Conservation (phyloP, 2,329 filamentous ascomycete genomes). For the Trichoderma oligosporum region DNA sequence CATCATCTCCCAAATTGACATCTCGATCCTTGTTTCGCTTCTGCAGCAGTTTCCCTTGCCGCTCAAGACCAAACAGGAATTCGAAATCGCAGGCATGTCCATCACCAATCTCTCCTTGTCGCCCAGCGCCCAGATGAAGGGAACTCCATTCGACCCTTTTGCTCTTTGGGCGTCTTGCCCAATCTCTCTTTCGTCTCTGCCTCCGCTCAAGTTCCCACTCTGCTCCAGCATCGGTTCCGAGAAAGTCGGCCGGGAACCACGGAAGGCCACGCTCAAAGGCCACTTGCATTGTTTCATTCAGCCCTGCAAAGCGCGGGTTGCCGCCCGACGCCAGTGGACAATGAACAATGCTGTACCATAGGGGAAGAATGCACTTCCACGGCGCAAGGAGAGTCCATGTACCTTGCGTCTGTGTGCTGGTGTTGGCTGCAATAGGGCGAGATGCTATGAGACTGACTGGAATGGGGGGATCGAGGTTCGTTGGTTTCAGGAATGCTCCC, state of each 20-base stretch:
- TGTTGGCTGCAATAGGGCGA: conserved; percentile 43
- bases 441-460: conserved; percentile 69
- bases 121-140: conserved; percentile 67
- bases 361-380: conserved; percentile 79
- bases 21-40: conserved; percentile 6
- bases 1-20: conserved; percentile 26
- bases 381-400: conserved; percentile 83
- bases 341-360: conserved; percentile 86
- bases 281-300: conserved; percentile 75
- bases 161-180: conserved; percentile 75
- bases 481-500: conserved; percentile 57
- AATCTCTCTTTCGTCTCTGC: conserved; percentile 70
- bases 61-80: conserved; percentile 48
- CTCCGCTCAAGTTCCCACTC: conserved; percentile 68
- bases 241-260: conserved; percentile 84
- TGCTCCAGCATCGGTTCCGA: conserved; percentile 73
- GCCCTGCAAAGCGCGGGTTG: conserved; percentile 76
- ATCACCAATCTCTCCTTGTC: conserved; percentile 76
- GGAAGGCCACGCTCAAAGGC: conserved; percentile 72
- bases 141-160: conserved; percentile 73
- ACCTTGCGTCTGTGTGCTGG: conserved; percentile 53
- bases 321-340: conserved; percentile 75
- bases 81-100: conserved; percentile 86
- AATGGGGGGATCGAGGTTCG: conserved; percentile 66
- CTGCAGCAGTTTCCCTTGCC: conserved; percentile 20